A percentile compares a stretch with the other conserved stretches of the same genome.
These are phyloP conservation scores for Pseudomicrostroma phylloplanum DNA, from an alignment of 1,284 basidiomycete species.

Conservation along the genomic window DNA sequence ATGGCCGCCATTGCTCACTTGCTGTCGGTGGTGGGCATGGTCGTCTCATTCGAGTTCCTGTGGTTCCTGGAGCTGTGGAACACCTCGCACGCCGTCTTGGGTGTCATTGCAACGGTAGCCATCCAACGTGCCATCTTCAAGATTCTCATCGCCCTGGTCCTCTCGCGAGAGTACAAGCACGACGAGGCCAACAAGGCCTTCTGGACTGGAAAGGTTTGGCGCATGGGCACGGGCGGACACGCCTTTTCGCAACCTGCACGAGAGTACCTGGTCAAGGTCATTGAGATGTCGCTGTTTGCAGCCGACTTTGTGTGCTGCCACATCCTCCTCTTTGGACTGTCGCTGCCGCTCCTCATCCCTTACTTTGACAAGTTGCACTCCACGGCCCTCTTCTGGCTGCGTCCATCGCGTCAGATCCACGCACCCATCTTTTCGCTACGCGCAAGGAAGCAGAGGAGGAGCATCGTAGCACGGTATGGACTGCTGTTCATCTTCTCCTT, in stretches of 20 bases:
- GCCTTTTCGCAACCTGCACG: slow-evolving; percentile 49
- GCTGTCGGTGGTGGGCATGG: slow-evolving; percentile 44
- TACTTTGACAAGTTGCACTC: slow-evolving; percentile 46
- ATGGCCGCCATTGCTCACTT: slow-evolving; percentile 49
- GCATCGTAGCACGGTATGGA: slow-evolving; percentile 61
- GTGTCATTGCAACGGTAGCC: slow-evolving; percentile 51
- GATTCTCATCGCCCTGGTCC: slow-evolving; percentile 45
- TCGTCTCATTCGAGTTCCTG: slow-evolving; percentile 53
- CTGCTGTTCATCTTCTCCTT: slow-evolving; percentile 72
- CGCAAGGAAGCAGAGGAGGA: slow-evolving; percentile 47
- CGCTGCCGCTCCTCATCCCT: slow-evolving; percentile 55
- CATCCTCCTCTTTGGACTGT: slow-evolving; percentile 52
- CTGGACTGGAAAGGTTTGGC: slow-evolving; percentile 51
- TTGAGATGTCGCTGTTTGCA: slow-evolving; percentile 48
- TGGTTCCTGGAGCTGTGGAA: slow-evolving; percentile 95
- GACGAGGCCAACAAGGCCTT: slow-evolving; percentile 51
- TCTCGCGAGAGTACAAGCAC: slow-evolving; percentile 50
- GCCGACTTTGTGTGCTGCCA: slow-evolving; percentile 46
- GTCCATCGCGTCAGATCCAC: slow-evolving; percentile 57
- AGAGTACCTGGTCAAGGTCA: slow-evolving; percentile 51
- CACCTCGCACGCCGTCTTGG: slow-evolving; percentile 70
- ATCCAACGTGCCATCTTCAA: slow-evolving; percentile 51
- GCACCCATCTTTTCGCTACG: slow-evolving; percentile 69
- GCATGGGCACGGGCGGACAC: slow-evolving; percentile 47
- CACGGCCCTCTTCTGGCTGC: slow-evolving; percentile 54